phyloP scores from a whole-genome alignment of 441 rosid genomes.

The Biscutella auriculata region DNA sequence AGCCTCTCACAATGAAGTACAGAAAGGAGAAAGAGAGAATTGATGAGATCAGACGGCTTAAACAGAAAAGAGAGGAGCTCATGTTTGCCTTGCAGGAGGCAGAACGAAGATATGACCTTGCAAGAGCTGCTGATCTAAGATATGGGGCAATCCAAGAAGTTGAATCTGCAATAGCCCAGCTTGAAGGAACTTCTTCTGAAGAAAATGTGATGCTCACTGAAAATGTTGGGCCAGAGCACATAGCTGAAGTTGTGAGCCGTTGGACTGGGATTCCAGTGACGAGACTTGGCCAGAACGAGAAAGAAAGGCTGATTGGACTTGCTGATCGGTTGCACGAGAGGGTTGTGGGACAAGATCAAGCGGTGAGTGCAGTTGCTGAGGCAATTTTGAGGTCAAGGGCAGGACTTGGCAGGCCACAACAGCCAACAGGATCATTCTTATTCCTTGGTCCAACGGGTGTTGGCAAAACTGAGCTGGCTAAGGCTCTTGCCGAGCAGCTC shows the following conservation, averaged over 20 bases:
- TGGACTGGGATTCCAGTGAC: constrained; percentile 98
- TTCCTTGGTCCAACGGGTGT: constrained; percentile 97
- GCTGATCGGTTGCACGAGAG: constrained; percentile 67
- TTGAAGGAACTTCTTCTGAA: constrained; percentile 46
- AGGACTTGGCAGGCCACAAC: constrained; percentile 88
- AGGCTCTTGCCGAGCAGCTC: constrained; percentile 89
- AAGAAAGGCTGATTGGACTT: constrained; percentile 69
- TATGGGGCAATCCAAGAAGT: constrained; percentile 83
- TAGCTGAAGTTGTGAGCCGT: constrained; percentile 86
- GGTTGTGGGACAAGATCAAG: constrained; percentile 83
- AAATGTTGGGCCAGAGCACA: constrained; percentile 81
- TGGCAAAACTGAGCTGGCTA: constrained; percentile 91
- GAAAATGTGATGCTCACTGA: constrained; percentile 70
- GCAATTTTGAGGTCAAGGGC: constrained; percentile 89
- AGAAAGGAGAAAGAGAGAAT: constrained; percentile 76
- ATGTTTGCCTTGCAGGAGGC: constrained; percentile 68
- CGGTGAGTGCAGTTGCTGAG: constrained; percentile 73
- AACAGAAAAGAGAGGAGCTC: constrained; percentile 77
- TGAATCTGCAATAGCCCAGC: constrained; percentile 53
- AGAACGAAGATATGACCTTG: constrained; percentile 78
- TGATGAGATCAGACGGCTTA: constrained; percentile 71
- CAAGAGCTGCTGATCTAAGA: constrained; percentile 78
- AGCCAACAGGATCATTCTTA: constrained; percentile 83
- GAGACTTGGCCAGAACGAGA: constrained; percentile 83
- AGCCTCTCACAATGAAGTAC: constrained; percentile 81